Evolutionary conservation across 352 stramenopile genomes (phyloP).

Genomic region (Saprolegnia diclina): DNA sequence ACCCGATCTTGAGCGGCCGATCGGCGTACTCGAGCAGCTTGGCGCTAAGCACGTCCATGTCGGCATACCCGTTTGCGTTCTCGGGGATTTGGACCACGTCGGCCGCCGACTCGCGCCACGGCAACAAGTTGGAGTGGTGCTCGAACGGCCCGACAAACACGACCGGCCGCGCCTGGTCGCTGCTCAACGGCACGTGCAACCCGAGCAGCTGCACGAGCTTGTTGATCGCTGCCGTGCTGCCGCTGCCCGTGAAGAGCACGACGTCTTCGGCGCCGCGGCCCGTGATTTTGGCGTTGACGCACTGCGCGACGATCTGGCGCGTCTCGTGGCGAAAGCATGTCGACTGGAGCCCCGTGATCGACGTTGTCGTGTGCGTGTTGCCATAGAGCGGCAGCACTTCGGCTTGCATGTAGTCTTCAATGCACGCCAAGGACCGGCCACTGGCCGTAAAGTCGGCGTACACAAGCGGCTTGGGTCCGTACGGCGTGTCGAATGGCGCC

Average conservation of each 20-base stretch:
- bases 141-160: slow-evolving; percentile 93
- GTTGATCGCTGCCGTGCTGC: slow-evolving; percentile 76
- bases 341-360: slow-evolving; percentile 38
- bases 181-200: slow-evolving; percentile 8
- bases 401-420: slow-evolving; percentile 77
- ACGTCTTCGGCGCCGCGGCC: slow-evolving; percentile 73
- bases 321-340: slow-evolving; percentile 86
- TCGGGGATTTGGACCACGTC: slow-evolving; percentile 79
- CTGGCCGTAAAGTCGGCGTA: slow-evolving; percentile 96
- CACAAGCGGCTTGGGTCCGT: slow-evolving; percentile 65
- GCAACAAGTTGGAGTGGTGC: slow-evolving; percentile 97
- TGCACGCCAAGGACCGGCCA: slow-evolving; percentile 52
- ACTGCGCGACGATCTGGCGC: slow-evolving; percentile 61
- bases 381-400: slow-evolving; percentile 85
- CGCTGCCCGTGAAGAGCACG: slow-evolving; percentile 92
- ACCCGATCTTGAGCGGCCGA: slow-evolving; percentile 71
- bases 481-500: slow-evolving; percentile 58
- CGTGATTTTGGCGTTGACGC: slow-evolving; percentile 27
- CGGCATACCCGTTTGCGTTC: slow-evolving; percentile 42
- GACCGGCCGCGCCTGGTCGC: slow-evolving; percentile 40
- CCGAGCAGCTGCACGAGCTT: slow-evolving; percentile 52
- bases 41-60: slow-evolving; percentile 46
- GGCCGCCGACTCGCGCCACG: slow-evolving; percentile 90
- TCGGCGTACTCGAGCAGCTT: slow-evolving; percentile 48
- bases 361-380: slow-evolving; percentile 89